These are phyloP conservation scores for Gastroboletus turbinatus DNA, from an alignment of 1,284 basidiomycete species.

Conservation along the genomic window DNA sequence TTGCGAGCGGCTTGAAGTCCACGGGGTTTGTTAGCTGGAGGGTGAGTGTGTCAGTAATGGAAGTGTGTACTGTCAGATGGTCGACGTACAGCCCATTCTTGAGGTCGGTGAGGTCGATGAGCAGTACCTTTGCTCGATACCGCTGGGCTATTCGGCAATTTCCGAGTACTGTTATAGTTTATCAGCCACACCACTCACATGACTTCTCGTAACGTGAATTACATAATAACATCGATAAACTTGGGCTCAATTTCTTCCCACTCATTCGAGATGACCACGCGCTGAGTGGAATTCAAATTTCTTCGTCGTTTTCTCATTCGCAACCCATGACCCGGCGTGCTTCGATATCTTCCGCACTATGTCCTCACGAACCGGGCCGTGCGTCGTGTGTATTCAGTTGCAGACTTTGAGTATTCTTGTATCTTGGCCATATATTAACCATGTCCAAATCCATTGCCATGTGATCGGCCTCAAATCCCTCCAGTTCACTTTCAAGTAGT, in stretches of 20 bases:
- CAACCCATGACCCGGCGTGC: not conserved
- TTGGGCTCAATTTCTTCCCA: no score
- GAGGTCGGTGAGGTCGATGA: slow-evolving; percentile 49
- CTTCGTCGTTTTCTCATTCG: not conserved
- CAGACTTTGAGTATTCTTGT: not conserved
- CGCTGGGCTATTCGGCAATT: slow-evolving; percentile 19
- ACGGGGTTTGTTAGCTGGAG: slow-evolving; percentile 92
- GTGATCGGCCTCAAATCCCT: not conserved
- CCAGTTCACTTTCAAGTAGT: not conserved
- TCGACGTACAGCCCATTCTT: slow-evolving; percentile 81
- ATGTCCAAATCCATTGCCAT: not conserved
- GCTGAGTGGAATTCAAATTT: not conserved
- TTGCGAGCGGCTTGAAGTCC: slow-evolving; percentile 99
- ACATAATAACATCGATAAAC: not conserved
- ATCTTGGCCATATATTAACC: slow-evolving; percentile 9
- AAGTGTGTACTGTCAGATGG: slow-evolving; percentile 6
- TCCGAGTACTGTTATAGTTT: slow-evolving; percentile 37
- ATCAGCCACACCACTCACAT: slow-evolving; percentile 30
- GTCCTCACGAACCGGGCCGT: slow-evolving; percentile 9
- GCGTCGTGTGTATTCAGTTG: not conserved
- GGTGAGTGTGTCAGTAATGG: slow-evolving; percentile 13
- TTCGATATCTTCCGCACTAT: not conserved
- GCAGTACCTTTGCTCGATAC: slow-evolving; percentile 18
- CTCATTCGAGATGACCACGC: not conserved
- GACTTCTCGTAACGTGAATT: not conserved